Evolutionary conservation across 257 asterid species (phyloP).

Genomic region (Ophiorrhiza pumila): DNA sequence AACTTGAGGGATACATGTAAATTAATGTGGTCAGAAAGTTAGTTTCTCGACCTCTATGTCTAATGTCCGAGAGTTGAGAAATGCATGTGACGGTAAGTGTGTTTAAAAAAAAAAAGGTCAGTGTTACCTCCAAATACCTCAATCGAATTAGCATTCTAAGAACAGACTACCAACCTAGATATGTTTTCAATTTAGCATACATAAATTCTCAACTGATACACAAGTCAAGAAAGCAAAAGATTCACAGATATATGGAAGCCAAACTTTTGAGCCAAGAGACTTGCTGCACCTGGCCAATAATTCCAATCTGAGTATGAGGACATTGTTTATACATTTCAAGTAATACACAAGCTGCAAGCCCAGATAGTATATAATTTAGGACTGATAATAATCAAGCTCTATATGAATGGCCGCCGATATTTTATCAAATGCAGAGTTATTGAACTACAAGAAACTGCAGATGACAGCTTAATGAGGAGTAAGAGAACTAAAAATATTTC

Average conservation of each 20-base stretch:
- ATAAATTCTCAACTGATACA: not conserved
- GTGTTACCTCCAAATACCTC: not conserved
- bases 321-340: not conserved
- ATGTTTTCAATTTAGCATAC: not conserved
- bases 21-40: no score
- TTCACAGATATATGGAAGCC: not conserved
- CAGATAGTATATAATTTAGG: not conserved
- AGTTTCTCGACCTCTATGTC: no score
- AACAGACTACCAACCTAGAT: not conserved
- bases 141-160: not conserved
- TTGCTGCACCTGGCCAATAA: not conserved
- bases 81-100: no score
- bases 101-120: no score
- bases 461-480: not conserved
- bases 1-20: no score
- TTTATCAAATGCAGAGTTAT: not conserved
- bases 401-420: constrained; percentile 9
- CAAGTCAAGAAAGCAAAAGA: not conserved
- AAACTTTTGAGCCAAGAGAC: not conserved
- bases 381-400: constrained; percentile 11
- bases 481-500: constrained; percentile 20
- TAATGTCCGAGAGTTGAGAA: no score
- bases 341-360: constrained; percentile 21
- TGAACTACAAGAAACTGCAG: constrained; percentile 19
- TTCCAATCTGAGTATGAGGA: not conserved